A percentile compares a stretch with the other conserved stretches of the same genome.
phyloP scores from a whole-genome alignment of 164 flowering plant genomes.

The Piper betle region DNA sequence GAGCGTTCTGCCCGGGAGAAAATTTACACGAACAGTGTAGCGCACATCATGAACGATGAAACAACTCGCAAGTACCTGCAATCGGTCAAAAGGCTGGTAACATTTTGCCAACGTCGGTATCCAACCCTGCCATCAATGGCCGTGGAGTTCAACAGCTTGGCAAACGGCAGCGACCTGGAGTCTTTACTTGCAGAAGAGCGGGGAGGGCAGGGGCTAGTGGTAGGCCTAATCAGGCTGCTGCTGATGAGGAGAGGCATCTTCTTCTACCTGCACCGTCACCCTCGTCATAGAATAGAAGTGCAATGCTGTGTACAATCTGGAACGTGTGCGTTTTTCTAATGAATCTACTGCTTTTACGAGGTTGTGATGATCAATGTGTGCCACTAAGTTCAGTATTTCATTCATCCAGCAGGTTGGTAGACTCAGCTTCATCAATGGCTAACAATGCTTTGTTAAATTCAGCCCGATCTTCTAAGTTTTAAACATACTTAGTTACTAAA shows the following conservation, averaged over 20 bases:
- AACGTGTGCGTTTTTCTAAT: too few relatives aligned
- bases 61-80: conserved; percentile 96
- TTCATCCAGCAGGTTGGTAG: too few relatives aligned
- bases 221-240: conserved; percentile 1
- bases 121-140: conserved; percentile 95
- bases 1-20: conserved; percentile 99
- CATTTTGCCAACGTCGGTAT: conserved; percentile 83
- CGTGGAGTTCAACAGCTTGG: conserved; percentile 94
- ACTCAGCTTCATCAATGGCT: too few relatives aligned
- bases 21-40: conserved; percentile 95
- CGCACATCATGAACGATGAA: conserved; percentile 98
- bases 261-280: conserved; percentile 33
- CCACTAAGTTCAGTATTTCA: too few relatives aligned
- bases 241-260: neutral
- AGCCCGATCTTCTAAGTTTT: too few relatives aligned
- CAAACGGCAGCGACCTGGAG: conserved; percentile 92
- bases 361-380: too few relatives aligned
- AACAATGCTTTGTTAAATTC: too few relatives aligned
- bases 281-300: neutral
- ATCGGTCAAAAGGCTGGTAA: conserved; percentile 92
- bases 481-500: too few relatives aligned
- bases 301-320: too few relatives aligned
- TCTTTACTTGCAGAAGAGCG: conserved; percentile 67
- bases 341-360: too few relatives aligned
- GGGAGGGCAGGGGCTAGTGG: conserved; percentile 3